A percentile compares a stretch with the other conserved stretches of the same genome.
These are phyloP conservation scores for Pseudocercospora fijiensis DNA, from an alignment of 2,329 filamentous ascomycete species.

Conservation along the genomic window DNA sequence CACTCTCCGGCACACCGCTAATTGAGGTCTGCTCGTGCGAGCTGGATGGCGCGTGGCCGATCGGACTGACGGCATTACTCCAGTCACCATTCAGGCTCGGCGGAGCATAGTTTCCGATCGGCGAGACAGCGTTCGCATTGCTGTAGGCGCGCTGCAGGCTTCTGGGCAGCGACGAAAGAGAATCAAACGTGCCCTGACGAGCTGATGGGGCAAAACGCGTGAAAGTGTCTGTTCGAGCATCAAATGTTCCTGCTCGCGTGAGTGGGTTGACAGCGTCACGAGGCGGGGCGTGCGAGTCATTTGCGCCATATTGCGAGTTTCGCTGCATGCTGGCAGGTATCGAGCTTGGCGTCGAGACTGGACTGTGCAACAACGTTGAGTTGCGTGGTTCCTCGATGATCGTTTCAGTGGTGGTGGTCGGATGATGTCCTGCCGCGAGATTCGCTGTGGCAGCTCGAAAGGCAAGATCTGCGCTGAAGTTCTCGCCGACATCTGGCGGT, in stretches of 20 bases:
- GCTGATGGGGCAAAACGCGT: slow-evolving; percentile 10
- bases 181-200: slow-evolving; percentile 20
- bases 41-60: slow-evolving; percentile 15
- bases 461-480: slow-evolving; percentile 31
- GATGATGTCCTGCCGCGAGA: neutral
- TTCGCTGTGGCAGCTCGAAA: slow-evolving; percentile 26
- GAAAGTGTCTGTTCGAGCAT: slow-evolving; percentile 6
- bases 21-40: slow-evolving; percentile 13
- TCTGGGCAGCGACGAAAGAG: slow-evolving; percentile 28
- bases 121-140: slow-evolving; percentile 29
- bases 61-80: slow-evolving; percentile 29
- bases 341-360: slow-evolving; percentile 13
- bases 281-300: neutral
- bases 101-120: slow-evolving; percentile 22
- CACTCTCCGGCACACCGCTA: slow-evolving; percentile 26
- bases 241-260: neutral
- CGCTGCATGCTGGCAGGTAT: slow-evolving; percentile 4
- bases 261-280: neutral
- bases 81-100: slow-evolving; percentile 33
- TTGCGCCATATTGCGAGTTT: neutral
- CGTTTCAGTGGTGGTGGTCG: slow-evolving; percentile 6
- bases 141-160: slow-evolving; percentile 36
- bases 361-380: neutral
- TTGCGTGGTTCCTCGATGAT: slow-evolving; percentile 12
- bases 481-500: slow-evolving; percentile 27